Evolutionary conservation across 2,329 filamentous ascomycete species (phyloP).

Genomic region (Venturia pyrina): DNA sequence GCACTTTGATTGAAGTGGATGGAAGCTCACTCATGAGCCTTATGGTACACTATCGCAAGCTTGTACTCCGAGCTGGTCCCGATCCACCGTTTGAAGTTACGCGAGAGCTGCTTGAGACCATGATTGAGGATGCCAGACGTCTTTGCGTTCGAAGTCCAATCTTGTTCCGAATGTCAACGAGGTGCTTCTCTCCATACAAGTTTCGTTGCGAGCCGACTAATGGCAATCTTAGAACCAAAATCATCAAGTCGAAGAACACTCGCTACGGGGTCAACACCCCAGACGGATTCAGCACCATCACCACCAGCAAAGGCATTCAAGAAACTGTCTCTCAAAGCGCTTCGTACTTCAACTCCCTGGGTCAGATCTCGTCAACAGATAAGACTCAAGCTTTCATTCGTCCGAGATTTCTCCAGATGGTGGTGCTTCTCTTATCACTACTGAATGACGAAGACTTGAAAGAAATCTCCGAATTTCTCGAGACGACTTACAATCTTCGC

Average conservation of each 20-base stretch:
- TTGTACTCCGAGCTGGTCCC: conserved; percentile 15
- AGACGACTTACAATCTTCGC: conserved; percentile 19
- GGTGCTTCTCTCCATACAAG: conserved; percentile 5
- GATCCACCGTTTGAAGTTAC: conserved; percentile 17
- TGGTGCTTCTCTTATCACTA: conserved; percentile 18
- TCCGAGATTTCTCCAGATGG: conserved; percentile 20
- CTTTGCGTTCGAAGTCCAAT: conserved; percentile 19
- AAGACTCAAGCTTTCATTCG: conserved; percentile 17
- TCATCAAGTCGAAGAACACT: conserved; percentile 19
- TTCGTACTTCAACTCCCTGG: conserved; percentile 19
- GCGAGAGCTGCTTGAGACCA: conserved; percentile 18
- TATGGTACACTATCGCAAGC: conserved; percentile 13
- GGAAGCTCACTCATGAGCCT: conserved; percentile 12
- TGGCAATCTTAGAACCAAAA: conserved; percentile 11
- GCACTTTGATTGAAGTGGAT: conserved; percentile 15
- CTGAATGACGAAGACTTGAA: conserved; percentile 21
- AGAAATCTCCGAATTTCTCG: conserved; percentile 19
- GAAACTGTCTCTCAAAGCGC: conserved; percentile 19
- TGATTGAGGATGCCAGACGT: conserved; percentile 22
- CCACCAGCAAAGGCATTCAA: conserved; percentile 21
- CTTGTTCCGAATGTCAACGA: conserved; percentile 19
- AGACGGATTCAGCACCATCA: conserved; percentile 19
- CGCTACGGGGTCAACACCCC: conserved; percentile 20
- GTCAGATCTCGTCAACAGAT: conserved; percentile 11
- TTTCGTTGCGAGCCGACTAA: too few species aligned